A percentile compares a stretch with the other conserved stretches of the same genome.
Evolutionary conservation across 164 flowering plant species (phyloP).

Genomic region (Amborella trichopoda): DNA sequence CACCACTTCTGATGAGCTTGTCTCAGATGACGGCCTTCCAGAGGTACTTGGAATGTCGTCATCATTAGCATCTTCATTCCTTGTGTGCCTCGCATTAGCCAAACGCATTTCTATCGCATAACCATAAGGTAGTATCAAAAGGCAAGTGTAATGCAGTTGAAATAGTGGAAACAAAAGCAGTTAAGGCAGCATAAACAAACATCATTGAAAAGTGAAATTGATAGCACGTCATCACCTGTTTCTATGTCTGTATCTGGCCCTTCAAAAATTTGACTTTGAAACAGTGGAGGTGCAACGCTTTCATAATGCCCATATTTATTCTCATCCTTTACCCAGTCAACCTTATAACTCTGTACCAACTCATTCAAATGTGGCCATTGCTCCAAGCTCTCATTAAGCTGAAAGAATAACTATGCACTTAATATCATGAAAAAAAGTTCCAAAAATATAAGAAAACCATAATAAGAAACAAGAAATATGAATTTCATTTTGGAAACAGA

Average conservation of each 20-base stretch:
- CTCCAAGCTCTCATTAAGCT: constrained; percentile 88
- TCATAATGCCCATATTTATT: constrained; percentile 92
- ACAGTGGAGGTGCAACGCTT: constrained; percentile 34
- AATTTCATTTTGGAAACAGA: too few relatives aligned
- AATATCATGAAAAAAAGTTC: too few relatives aligned
- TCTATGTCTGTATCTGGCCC: constrained; percentile 96
- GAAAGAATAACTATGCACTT: constrained; percentile 14
- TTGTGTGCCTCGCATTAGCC: constrained; percentile 51
- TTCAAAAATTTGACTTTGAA: constrained; percentile 83
- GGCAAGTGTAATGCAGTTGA: background rate
- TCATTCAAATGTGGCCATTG: constrained; percentile 95
- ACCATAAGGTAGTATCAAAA: background rate
- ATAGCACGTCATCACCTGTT: constrained; percentile 45
- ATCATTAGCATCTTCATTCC: constrained; percentile 52
- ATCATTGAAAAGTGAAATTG: background rate
- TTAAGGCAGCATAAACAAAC: background rate
- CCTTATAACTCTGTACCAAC: constrained; percentile 78
- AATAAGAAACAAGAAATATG: too few relatives aligned
- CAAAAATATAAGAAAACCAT: too few relatives aligned
- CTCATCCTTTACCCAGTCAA: constrained; percentile 93
- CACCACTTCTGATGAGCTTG: constrained; percentile 16
- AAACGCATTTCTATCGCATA: constrained; percentile 57
- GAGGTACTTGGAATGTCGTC: constrained; percentile 85
- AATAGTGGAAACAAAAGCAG: background rate
- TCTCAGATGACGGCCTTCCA: constrained; percentile 54